Evolutionary conservation across 306 rosid genomes (phyloP), one percentile per base, ranked within the genome.

Genomic region (Hippophae gyantsensis): DNA sequence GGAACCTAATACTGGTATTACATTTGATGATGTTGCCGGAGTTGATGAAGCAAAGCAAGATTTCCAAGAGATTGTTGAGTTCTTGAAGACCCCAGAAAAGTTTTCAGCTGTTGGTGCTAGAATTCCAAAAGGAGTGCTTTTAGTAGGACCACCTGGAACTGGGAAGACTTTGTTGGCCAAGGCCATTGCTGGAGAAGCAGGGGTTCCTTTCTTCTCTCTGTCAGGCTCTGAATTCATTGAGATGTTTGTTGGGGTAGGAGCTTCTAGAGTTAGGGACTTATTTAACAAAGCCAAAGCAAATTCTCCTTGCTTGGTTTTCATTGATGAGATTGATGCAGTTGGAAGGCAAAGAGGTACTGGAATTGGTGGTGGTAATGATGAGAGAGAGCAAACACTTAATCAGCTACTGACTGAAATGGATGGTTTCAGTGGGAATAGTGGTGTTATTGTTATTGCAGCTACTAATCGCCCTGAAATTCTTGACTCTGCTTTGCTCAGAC

Each of bases 111-210:
- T 89, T 13, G 97, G 97, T 47, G 92, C 92, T 0, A 79, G 72
- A 53, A 85, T 85, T 60, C 92, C 95, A 6, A 85, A 83, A 74
- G 94, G 94, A 41, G 85, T 83, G 50, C 86, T 85, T 11, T 41
- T 89, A 42, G 70, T 77, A 13, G 90, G 96, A 46, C 89, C 90
- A 13, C 90, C 97, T 0, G 97, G 97, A 56, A 83, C 94, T 1
- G 89, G 90, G 45, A 89, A 89, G 79, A 89, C 94, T 45, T 48
- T 85, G 74, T 69, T 85, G 66, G 97, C 85, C 6, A 89, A 73
- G 67, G 97, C 94, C 52, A 89, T 85, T 52, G 90, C 94, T 23
- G 94, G 97, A 6, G 94, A 89, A 76, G 90, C 94, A n/a, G 90
- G 84, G 45, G 96, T 85, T 49, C 90, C 96, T 42, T 85, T 83